phyloP scores from a whole-genome alignment of 805 yeast genomes.

The Starmerella cellae region DNA sequence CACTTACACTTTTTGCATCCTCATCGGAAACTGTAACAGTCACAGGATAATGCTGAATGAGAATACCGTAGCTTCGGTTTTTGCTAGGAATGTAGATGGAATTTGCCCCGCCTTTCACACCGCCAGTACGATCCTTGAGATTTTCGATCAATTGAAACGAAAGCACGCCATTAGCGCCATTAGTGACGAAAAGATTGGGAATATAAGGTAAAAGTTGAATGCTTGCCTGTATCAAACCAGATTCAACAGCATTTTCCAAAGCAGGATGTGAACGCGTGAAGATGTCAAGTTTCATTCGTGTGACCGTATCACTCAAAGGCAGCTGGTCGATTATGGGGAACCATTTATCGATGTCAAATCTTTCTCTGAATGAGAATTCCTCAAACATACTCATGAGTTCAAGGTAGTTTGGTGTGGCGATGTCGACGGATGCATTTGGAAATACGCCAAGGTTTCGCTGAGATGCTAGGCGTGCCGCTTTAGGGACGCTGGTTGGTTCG shows the following conservation, averaged over 20 bases:
- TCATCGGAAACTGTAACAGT: slow-evolving; percentile 28
- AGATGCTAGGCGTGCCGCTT: slow-evolving; percentile 40
- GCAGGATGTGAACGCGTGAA: slow-evolving; percentile 21
- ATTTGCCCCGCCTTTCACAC: slow-evolving; percentile 18
- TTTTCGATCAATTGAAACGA: slow-evolving; percentile 29
- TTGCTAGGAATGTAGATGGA: slow-evolving; percentile 18
- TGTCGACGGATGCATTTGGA: slow-evolving; percentile 34
- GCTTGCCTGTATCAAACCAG: slow-evolving; percentile 45
- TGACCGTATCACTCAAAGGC: slow-evolving; percentile 30
- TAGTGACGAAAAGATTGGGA: slow-evolving; percentile 52
- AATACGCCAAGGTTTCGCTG: slow-evolving; percentile 29
- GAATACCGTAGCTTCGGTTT: slow-evolving; percentile 34
- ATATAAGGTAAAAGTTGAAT: slow-evolving; percentile 62
- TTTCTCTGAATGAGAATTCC: slow-evolving; percentile 34
- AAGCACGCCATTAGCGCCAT: slow-evolving; percentile 53
- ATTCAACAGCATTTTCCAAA: slow-evolving; percentile 24
- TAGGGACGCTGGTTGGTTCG: slow-evolving; percentile 69
- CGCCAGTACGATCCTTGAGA: slow-evolving; percentile 21
- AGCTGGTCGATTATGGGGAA: slow-evolving; percentile 57
- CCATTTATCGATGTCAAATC: slow-evolving; percentile 52
- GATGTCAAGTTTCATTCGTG: slow-evolving; percentile 22
- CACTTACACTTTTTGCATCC: slow-evolving; percentile 54
- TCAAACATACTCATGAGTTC: slow-evolving; percentile 48
- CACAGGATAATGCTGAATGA: slow-evolving; percentile 48
- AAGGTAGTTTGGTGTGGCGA: slow-evolving; percentile 55